phyloP scores from a whole-genome alignment of 2,329 filamentous ascomycete species.

The Sporothrix brunneoviolacea region DNA sequence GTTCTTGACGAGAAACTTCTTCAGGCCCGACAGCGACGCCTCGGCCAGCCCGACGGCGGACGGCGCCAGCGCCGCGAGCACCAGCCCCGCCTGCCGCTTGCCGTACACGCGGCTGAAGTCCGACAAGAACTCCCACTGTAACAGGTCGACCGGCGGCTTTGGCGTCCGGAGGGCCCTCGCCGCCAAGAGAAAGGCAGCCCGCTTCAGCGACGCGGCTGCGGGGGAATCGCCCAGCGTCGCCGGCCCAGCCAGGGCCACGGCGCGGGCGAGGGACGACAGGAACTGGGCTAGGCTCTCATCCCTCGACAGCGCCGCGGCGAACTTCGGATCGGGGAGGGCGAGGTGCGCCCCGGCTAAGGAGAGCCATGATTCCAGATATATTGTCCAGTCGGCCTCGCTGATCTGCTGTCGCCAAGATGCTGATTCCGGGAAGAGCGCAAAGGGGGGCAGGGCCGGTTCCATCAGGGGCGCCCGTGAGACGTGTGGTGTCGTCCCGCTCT shows the following conservation, averaged over 20 bases:
- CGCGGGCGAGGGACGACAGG: constrained; percentile 58
- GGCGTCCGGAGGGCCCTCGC: constrained; percentile 37
- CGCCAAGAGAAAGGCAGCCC: constrained; percentile 57
- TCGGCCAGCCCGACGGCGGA: constrained; percentile 45
- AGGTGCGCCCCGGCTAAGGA: constrained; percentile 60
- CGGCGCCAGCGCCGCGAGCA: constrained; percentile 46
- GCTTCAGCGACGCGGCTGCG: constrained; percentile 45
- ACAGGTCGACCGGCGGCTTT: constrained; percentile 29
- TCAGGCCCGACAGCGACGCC: constrained; percentile 50
- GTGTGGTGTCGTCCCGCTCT: no score
- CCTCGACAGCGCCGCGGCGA: constrained; percentile 42
- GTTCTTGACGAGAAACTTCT: constrained; percentile 53
- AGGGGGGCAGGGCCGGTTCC: constrained; percentile 52
- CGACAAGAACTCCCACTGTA: constrained; percentile 63
- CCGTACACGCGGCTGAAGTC: constrained; percentile 61
- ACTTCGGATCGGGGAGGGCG: constrained; percentile 48
- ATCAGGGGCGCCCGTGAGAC: no score
- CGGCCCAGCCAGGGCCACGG: constrained; percentile 38
- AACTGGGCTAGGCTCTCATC: constrained; percentile 50
- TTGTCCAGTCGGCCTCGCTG: constrained; percentile 65
- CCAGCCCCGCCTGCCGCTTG: constrained; percentile 50
- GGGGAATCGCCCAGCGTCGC: constrained; percentile 29
- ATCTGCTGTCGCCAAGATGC: constrained; percentile 60
- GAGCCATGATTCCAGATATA: constrained; percentile 70
- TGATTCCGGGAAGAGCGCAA: constrained; percentile 68